Conservation (phyloP, 805 yeast species). For the Cyberlindnera petersonii region DNA sequence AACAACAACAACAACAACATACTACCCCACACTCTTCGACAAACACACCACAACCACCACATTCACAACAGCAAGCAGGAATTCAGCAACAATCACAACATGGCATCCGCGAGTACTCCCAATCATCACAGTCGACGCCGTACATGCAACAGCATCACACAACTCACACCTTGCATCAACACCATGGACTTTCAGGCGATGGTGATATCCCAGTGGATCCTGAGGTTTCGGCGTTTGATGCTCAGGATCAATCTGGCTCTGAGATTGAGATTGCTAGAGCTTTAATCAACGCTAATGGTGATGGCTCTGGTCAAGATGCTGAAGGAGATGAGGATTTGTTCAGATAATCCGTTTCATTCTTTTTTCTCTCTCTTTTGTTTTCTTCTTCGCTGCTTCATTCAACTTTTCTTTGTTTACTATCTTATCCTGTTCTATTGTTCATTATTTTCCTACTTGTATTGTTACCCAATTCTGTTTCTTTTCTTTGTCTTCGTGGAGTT, state of each 20-base stretch:
- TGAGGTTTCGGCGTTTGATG: constrained; percentile 47
- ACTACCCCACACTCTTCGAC: constrained; percentile 5
- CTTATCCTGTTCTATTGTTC: too few species aligned
- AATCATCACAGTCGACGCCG: constrained; percentile 3
- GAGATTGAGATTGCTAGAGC: constrained; percentile 67
- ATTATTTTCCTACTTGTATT: constrained; percentile 1
- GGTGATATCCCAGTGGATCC: constrained; percentile 54
- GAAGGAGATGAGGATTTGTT: constrained; percentile 18
- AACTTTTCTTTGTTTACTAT: constrained; percentile 1
- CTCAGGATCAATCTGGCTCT: constrained; percentile 39
- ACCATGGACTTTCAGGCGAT: constrained; percentile 12
- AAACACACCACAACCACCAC: constrained; percentile 11
- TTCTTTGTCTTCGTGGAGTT: too few species aligned
- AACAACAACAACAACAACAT: constrained; percentile 6
- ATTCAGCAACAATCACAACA: constrained; percentile 4
- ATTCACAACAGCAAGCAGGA: constrained; percentile 5
- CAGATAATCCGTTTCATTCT: constrained; percentile 6
- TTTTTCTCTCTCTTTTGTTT: neutral
- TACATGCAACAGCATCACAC: constrained; percentile 2
- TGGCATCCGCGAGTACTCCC: constrained; percentile 2
- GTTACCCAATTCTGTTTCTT: neutral
- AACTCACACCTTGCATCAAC: constrained; percentile 2
- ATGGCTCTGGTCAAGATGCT: constrained; percentile 10
- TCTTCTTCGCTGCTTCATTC: neutral
- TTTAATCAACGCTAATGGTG: constrained; percentile 49